phyloP scores from a whole-genome alignment of 257 asterid species.

The Haberlea rhodopensis region DNA sequence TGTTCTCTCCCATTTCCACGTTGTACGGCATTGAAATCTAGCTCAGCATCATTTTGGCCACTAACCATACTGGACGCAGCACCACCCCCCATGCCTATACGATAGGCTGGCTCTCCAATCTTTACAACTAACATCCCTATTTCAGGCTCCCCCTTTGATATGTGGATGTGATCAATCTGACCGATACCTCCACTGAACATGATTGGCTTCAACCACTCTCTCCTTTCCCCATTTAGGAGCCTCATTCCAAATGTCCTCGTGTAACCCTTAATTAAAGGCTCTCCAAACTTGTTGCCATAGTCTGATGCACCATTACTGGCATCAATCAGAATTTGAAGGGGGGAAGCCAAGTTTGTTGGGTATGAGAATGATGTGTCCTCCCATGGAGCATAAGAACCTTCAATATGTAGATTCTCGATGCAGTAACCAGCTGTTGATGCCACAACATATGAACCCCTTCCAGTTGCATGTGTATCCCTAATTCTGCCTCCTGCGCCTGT shows the following conservation, averaged over 20 bases:
- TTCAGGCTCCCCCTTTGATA: constrained; percentile 83
- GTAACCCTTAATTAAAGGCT: constrained; percentile 90
- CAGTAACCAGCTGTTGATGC: constrained; percentile 96
- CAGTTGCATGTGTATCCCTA: constrained; percentile 96
- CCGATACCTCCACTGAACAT: constrained; percentile 98
- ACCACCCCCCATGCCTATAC: constrained; percentile 98
- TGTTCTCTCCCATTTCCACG: constrained; percentile 75
- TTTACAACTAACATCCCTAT: constrained; percentile 91
- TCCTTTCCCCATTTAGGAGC: constrained; percentile 80
- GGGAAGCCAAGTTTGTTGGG: constrained; percentile 80
- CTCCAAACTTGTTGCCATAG: constrained; percentile 38
- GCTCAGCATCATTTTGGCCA: constrained; percentile 91
- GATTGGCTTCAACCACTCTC: constrained; percentile 96
- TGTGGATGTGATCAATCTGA: constrained; percentile 77
- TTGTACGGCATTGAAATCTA: constrained; percentile 65
- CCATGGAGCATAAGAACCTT: constrained; percentile 91
- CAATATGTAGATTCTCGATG: constrained; percentile 83
- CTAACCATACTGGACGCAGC: constrained; percentile 99
- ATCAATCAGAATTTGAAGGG: constrained; percentile 80
- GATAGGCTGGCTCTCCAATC: constrained; percentile 97
- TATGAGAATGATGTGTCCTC: constrained; percentile 78
- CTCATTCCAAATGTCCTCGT: constrained; percentile 90
- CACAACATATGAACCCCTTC: constrained; percentile 82
- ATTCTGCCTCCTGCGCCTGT: constrained; percentile 98
- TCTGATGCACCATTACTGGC: constrained; percentile 97